Base-by-base conservation (phyloP, 345 rosid species). In the Brassica juncea region DNA sequence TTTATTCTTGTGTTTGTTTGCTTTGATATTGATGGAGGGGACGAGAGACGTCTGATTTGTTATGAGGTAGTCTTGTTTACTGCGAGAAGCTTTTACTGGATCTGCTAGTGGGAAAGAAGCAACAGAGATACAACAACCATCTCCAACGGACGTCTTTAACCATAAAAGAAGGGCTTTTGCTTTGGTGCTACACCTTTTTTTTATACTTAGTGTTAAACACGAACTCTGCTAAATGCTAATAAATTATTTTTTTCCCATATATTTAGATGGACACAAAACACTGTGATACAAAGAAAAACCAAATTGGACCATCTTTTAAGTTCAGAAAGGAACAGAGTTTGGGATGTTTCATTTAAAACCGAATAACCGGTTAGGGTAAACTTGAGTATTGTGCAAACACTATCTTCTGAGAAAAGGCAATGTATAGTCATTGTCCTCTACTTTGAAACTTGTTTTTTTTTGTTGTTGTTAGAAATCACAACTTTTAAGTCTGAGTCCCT, bases 321-420 rank as follows among this genome's bases (percentile, higher is more conserved):
- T 15, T 64, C 1, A 0, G 37, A 11, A 55, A 66, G 62, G 62
- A 47, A 35, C 31, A 72, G 8, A 28, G 23, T 72, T 72, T 35
- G 54, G 72, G 47, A 72, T 52, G 68, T 32, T 78, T 16, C 47
- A 32, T 57, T 57, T 65, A 8, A 54, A 66, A 30, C 68, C 61
- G 27, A 66, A 72, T 19, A 78, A 30, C 73, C 77, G 68, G 82
- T 72, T 72, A 58, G 62, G 62, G 28, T 66, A 64, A 64, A 58
- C 28, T 14, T 54, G 34, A 37, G 34, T 66, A 59, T 65, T 12
- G 52, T 39, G 73, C 61, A 65, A 78, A 57, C 59, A 55, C 39
- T 77, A 77, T 63, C 76, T 71, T 77, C 77, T 72, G 66, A 39
- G 72, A 72, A 68, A 79, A 67, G 82, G 78, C 70, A 73, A 67